Conservation (phyloP, 805 yeast genomes). For the Myxozyma neotropica region DNA sequence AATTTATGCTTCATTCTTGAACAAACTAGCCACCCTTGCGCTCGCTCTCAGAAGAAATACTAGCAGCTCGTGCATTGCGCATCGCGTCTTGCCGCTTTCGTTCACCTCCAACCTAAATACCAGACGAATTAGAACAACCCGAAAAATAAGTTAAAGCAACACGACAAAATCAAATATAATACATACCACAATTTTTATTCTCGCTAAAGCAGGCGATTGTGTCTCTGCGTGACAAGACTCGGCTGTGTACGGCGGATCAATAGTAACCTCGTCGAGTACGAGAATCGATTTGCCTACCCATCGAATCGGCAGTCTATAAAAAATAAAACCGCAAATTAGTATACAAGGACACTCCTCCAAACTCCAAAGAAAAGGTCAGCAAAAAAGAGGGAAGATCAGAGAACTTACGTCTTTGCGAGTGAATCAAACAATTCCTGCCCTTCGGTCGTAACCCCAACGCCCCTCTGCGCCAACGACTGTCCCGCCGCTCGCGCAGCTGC, state of each 20-base stretch:
- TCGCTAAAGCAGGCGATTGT: slow-evolving; percentile 43
- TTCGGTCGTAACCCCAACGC: slow-evolving; percentile 47
- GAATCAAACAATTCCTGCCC: slow-evolving; percentile 52
- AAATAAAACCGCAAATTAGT: too few species aligned
- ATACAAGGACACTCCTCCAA: not conserved
- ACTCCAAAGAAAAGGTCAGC: not conserved
- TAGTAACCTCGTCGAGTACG: slow-evolving; percentile 51
- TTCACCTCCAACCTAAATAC: slow-evolving; percentile 9
- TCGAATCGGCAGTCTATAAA: slow-evolving; percentile 44
- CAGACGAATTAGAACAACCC: not conserved
- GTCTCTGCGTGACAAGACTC: slow-evolving; percentile 40
- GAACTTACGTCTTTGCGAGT: slow-evolving; percentile 46
- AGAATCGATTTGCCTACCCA: slow-evolving; percentile 52
- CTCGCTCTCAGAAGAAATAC: not conserved
- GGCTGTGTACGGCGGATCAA: slow-evolving; percentile 50
- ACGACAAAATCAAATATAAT: not conserved
- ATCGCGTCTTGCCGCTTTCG: slow-evolving; percentile 10
- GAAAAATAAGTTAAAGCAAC: not conserved
- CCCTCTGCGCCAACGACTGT: slow-evolving; percentile 39
- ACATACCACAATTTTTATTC: slow-evolving; percentile 52
- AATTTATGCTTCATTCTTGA: too few species aligned
- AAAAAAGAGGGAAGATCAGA: not conserved
- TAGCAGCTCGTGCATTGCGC: slow-evolving; percentile 2
- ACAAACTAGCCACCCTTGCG: slow-evolving; percentile 12
- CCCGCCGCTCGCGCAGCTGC: slow-evolving; percentile 38